Evolutionary conservation across 768 basidiomycete genomes (phyloP), one percentile per base, ranked within the genome.

Genomic region (Xerocomellus amylosporus): DNA sequence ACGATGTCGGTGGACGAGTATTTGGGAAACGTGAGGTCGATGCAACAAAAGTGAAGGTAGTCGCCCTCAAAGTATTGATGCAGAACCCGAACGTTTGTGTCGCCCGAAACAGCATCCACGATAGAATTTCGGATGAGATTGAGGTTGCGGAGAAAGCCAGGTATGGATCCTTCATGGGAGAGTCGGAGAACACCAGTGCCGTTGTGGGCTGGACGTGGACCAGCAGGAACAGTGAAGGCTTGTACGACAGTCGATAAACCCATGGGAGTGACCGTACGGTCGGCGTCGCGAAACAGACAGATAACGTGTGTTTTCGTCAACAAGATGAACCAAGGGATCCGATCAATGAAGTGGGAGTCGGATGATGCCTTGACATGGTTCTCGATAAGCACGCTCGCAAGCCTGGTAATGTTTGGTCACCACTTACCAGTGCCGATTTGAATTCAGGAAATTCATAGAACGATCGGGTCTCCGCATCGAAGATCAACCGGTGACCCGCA

Each of bases 71-170:
- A 12, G 8, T 3, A 33, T 10, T 42, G 33, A 8, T 42, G 13
- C 2, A 54, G 26, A 19, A 54, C 14, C 17, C 47, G 30, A 20
- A 54, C 42, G 12, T 4, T 41, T 22, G 31, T 50, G 10, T 24
- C 1, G 2, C 53, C 33, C 4, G 19, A 28, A 4, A 9, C 20
- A 5, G 51, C 9, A 19, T 42, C 15, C 17, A 42, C n/a, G 3
- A 42, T 5, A 13, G 53, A 50, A 42, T 54, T 54, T 49, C 53
- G 46, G 24, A 54, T 19, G 31, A 42, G 24, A 22, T 33, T 19
- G 10, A 42, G 7, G 9, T 5, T 8, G 1, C 17, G 14, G 22
- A 30, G 9, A 22, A 12, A 19, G 12, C 37, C 37, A 5, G 8
- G 10, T 2, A n/a, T 8, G 5, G 41, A 8, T 22, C 47, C 53